Conservation (phyloP, 179 eudicot species). For the Pouteria campechiana region DNA sequence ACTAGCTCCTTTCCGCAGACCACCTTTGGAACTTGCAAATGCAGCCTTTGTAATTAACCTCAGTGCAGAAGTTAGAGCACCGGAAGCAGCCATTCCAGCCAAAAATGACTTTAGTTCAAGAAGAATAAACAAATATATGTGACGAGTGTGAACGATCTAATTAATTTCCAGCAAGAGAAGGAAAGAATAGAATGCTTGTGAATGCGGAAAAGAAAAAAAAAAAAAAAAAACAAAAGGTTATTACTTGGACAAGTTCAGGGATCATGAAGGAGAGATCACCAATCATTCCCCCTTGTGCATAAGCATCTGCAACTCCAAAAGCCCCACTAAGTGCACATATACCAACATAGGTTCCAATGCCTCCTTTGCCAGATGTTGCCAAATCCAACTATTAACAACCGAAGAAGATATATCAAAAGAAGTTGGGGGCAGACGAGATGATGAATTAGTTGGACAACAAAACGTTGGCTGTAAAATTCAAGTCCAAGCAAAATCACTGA, state of each 20-base stretch:
- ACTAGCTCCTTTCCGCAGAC: conserved; percentile 70
- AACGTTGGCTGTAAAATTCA: too few relatives aligned
- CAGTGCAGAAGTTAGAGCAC: conserved; percentile 56
- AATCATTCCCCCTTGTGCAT: conserved; percentile 51
- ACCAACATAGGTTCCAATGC: conserved; percentile 33
- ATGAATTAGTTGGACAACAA: too few relatives aligned
- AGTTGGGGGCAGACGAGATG: neutral
- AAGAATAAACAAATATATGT: neutral
- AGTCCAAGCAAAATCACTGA: too few relatives aligned
- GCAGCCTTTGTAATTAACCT: conserved; percentile 56
- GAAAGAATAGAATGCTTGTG: neutral
- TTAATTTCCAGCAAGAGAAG: neutral
- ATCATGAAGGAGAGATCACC: conserved; percentile 49
- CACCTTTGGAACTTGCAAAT: conserved; percentile 34
- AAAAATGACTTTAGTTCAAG: conserved; percentile 25
- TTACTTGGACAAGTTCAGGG: conserved; percentile 41
- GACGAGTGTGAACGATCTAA: neutral
- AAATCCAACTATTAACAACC: conserved; percentile 18
- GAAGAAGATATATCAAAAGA: neutral
- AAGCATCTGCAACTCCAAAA: conserved; percentile 53
- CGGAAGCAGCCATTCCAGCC: conserved; percentile 53
- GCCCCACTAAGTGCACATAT: conserved; percentile 28
- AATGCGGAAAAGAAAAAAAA: neutral
- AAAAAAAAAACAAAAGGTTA: neutral
- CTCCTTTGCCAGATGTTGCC: conserved; percentile 40